Conservation (phyloP, 169 alveolate species). For the Neospora caninum region DNA sequence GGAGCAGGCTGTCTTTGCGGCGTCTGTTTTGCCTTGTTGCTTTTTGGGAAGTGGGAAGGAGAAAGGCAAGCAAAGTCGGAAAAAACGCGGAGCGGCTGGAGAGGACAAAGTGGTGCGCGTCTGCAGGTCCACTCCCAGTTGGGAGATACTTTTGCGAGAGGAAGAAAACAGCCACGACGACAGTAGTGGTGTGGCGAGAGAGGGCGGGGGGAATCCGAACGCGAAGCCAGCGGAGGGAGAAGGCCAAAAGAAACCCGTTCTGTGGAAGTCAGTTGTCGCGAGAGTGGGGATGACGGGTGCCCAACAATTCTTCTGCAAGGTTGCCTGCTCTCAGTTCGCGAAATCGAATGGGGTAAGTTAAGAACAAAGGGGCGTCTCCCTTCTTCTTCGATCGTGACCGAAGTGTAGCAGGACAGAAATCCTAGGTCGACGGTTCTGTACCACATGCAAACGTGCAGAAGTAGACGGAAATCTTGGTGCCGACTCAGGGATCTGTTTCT, state of each 20-base stretch:
- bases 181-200: not conserved
- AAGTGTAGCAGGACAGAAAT: too few relatives aligned
- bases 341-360: not conserved
- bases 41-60: not conserved
- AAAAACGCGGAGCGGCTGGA: not conserved
- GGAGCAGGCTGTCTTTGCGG: not conserved
- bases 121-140: not conserved
- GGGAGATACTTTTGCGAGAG: not conserved
- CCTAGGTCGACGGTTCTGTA: too few relatives aligned
- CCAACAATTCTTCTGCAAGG: constrained; percentile 32
- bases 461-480: too few relatives aligned
- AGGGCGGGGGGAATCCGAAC: not conserved
- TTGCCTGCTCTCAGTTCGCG: not conserved
- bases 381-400: not conserved
- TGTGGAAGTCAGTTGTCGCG: not conserved
- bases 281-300: constrained; percentile 10
- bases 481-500: too few relatives aligned
- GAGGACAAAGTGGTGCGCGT: not conserved
- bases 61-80: not conserved
- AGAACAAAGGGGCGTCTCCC: not conserved
- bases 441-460: too few relatives aligned
- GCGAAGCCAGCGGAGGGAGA: not conserved
- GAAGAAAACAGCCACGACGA: not conserved
- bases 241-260: not conserved
- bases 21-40: not conserved